Conservation (phyloP, 2,329 filamentous ascomycete species). For the Teratosphaeria nubilosa region DNA sequence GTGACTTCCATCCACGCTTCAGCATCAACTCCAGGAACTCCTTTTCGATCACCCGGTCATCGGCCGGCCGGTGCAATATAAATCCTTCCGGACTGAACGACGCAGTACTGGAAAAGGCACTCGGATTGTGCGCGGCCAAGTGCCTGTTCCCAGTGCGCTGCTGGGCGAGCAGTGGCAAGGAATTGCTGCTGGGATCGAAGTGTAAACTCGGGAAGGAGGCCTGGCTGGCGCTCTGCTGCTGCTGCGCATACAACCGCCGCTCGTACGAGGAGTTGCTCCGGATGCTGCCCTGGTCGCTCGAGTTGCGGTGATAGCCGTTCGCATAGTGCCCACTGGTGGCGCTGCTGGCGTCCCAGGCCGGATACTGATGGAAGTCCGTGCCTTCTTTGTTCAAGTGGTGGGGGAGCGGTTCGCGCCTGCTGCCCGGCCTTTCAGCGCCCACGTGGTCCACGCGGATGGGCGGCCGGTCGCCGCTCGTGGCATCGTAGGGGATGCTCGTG, state of each 20-base stretch:
- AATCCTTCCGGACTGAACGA: conserved; percentile 46
- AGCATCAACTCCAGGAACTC: conserved; percentile 93
- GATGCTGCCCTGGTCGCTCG: conserved; percentile 47
- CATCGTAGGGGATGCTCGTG: conserved; percentile 80
- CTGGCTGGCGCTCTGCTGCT: conserved; percentile 33
- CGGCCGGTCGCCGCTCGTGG: conserved; percentile 52
- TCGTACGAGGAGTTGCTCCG: conserved; percentile 49
- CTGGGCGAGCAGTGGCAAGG: conserved; percentile 29
- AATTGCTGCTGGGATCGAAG: conserved; percentile 23
- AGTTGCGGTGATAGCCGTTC: conserved; percentile 37
- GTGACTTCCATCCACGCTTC: conserved; percentile 92
- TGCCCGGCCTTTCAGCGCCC: conserved; percentile 39
- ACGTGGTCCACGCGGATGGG: conserved; percentile 66
- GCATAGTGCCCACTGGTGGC: conserved; percentile 37
- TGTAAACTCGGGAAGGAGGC: conserved; percentile 38
- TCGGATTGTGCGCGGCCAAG: conserved; percentile 33
- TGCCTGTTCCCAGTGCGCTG: conserved; percentile 6
- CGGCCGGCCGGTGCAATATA: conserved; percentile 60
- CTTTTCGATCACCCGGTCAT: conserved; percentile 76
- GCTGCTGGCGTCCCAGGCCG: conserved; percentile 41
- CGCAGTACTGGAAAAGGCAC: conserved; percentile 38
- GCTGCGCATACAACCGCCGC: conserved; percentile 22
- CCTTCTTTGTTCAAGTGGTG: conserved; percentile 73
- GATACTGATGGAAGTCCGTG: conserved; percentile 82
- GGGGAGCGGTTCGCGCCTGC: conserved; percentile 60